Conservation (phyloP, 2,329 filamentous ascomycete genomes). For the Zasmidium citrigriseum region DNA sequence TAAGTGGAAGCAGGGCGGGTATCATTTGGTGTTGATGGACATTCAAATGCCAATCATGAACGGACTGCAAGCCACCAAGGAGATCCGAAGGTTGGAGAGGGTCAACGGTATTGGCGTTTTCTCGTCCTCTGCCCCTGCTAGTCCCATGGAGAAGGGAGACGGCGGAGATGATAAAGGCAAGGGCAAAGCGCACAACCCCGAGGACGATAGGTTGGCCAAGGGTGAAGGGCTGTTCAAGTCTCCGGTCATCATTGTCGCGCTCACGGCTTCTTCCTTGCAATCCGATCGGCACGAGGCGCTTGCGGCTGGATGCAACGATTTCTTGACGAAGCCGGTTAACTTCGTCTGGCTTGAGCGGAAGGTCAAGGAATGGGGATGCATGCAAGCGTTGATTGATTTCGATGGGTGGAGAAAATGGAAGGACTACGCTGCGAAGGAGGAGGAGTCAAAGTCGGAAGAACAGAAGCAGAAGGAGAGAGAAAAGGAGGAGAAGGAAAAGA, state of each 20-base stretch:
- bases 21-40: conserved; percentile 97
- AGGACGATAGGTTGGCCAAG: conserved; percentile 69
- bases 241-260: conserved; percentile 94
- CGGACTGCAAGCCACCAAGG: conserved; percentile 89
- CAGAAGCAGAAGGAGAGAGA: conserved; percentile 32
- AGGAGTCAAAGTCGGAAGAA: conserved; percentile 38
- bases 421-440: conserved; percentile 59
- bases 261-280: conserved; percentile 92
- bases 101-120: conserved; percentile 94
- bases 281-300: conserved; percentile 93
- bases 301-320: conserved; percentile 96
- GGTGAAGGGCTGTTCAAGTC: conserved; percentile 77
- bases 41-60: conserved; percentile 98
- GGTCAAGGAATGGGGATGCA: conserved; percentile 99
- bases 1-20: conserved; percentile 90
- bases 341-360: conserved; percentile 97
- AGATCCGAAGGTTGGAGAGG: conserved; percentile 85
- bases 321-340: conserved; percentile 93
- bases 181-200: conserved; percentile 45
- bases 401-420: conserved; percentile 99
- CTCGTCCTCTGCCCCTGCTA: conserved; percentile 46
- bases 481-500: conserved; percentile 33
- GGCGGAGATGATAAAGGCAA: conserved; percentile 39
- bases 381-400: conserved; percentile 98
- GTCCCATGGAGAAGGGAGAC: conserved; percentile 41